phyloP scores from a whole-genome alignment of 306 rosid genomes.

The Rosa lucieae region DNA sequence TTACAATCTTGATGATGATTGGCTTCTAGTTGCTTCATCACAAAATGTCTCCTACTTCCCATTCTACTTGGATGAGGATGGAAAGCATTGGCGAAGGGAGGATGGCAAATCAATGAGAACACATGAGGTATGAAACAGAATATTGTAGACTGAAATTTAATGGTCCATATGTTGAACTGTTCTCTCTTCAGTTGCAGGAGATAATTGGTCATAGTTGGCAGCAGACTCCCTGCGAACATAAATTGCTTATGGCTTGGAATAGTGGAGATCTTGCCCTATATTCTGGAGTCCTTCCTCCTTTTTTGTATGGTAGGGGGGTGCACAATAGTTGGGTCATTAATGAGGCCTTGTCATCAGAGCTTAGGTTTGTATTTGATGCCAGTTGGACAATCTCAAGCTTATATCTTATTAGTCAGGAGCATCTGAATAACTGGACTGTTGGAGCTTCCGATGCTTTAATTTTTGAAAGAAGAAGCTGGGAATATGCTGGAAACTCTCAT shows the following conservation, averaged over 20 bases:
- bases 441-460: slow-evolving; percentile 34
- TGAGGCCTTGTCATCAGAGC: slow-evolving; percentile 73
- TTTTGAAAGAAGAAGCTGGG: slow-evolving; percentile 67
- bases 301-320: slow-evolving; percentile 69
- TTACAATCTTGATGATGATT: slow-evolving; percentile 57
- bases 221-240: slow-evolving; percentile 50
- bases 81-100: slow-evolving; percentile 47
- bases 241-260: slow-evolving; percentile 83
- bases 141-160: slow-evolving; percentile 23
- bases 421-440: slow-evolving; percentile 22
- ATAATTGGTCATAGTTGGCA: slow-evolving; percentile 38
- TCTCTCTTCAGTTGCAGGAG: slow-evolving; percentile 59
- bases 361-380: slow-evolving; percentile 86
- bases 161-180: slow-evolving; percentile 22
- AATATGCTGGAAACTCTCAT: slow-evolving; percentile 60
- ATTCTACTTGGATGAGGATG: slow-evolving; percentile 53
- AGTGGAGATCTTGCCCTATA: slow-evolving; percentile 64
- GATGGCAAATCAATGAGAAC: slow-evolving; percentile 38
- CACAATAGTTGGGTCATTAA: slow-evolving; percentile 79
- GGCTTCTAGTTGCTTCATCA: slow-evolving; percentile 82
- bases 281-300: slow-evolving; percentile 90
- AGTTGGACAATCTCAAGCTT: slow-evolving; percentile 69
- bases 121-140: slow-evolving; percentile 54
- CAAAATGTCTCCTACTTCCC: slow-evolving; percentile 60
- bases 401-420: slow-evolving; percentile 41